Conservation (phyloP, 257 asterid genomes). For the Solanum sejunctum region DNA sequence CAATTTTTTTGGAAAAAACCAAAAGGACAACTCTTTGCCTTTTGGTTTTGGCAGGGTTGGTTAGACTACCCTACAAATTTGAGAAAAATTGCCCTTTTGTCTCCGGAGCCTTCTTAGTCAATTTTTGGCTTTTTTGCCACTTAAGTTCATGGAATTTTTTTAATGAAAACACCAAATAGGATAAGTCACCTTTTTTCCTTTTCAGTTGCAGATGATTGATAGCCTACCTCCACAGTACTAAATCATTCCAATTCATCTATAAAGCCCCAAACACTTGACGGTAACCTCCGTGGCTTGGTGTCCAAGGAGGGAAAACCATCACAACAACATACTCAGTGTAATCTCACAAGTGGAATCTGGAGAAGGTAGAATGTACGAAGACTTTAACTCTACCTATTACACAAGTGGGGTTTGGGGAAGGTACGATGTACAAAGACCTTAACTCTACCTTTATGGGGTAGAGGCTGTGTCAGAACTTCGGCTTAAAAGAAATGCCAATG, state of each 20-base stretch:
- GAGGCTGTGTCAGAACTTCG: background rate
- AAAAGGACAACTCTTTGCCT: too few relatives aligned
- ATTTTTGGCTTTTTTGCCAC: background rate
- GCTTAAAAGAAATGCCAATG: background rate
- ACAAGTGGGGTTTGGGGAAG: background rate
- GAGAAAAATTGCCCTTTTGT: too few relatives aligned
- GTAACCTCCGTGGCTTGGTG: background rate
- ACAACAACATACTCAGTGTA: background rate
- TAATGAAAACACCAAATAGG: background rate
- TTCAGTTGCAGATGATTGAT: background rate
- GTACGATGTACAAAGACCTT: background rate
- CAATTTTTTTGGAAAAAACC: too few relatives aligned
- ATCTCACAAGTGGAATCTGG: background rate
- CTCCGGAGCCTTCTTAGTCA: background rate
- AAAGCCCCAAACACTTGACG: background rate
- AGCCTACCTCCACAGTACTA: background rate
- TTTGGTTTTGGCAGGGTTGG: too few relatives aligned
- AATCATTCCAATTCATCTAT: background rate
- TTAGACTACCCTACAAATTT: too few relatives aligned
- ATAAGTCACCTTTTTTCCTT: background rate
- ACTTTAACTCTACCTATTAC: background rate
- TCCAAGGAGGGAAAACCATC: background rate
- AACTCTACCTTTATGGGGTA: background rate
- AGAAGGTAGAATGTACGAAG: background rate
- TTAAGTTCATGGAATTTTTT: background rate